These are phyloP conservation scores for Agrocybe pediades DNA, from an alignment of 768 basidiomycete species.

Conservation along the genomic window DNA sequence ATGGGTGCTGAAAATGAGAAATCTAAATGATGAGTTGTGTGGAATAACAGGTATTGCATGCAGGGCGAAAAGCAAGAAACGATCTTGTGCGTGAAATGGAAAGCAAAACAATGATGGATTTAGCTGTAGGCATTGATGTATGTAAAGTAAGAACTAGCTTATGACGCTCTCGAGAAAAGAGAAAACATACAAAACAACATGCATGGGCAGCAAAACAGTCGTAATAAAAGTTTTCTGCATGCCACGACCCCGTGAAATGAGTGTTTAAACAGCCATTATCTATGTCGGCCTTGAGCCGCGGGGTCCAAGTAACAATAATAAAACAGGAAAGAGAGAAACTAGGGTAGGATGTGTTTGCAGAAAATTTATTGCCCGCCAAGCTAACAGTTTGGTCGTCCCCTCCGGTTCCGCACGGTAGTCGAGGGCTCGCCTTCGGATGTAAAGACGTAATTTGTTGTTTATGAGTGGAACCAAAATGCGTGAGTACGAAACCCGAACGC, in stretches of 20 bases:
- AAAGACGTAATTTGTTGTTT: too few relatives aligned
- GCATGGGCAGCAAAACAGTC: constrained; percentile 2
- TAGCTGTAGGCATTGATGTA: constrained; percentile 6
- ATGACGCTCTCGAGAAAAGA: background rate
- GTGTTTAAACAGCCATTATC: constrained; percentile 8
- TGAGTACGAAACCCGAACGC: too few relatives aligned
- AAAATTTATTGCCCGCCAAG: too few relatives aligned
- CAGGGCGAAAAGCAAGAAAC: background rate
- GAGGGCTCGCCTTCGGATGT: too few relatives aligned
- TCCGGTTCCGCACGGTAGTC: too few relatives aligned
- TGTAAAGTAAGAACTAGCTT: background rate
- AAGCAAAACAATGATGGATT: background rate
- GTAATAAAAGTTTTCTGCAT: background rate
- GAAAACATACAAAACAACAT: constrained; percentile 9
- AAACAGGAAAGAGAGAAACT: background rate
- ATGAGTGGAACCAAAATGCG: too few relatives aligned
- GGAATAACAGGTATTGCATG: background rate
- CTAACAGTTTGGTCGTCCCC: too few relatives aligned
- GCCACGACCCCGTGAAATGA: constrained; percentile 14
- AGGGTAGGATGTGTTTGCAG: too few relatives aligned
- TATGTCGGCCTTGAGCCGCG: constrained; percentile 26
- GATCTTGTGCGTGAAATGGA: background rate
- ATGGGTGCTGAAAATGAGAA: constrained; percentile 1
- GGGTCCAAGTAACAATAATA: constrained; percentile 1
- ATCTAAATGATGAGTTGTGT: background rate